Conservation (phyloP, 495 filamentous ascomycete species). For the Penicillium lividum region DNA sequence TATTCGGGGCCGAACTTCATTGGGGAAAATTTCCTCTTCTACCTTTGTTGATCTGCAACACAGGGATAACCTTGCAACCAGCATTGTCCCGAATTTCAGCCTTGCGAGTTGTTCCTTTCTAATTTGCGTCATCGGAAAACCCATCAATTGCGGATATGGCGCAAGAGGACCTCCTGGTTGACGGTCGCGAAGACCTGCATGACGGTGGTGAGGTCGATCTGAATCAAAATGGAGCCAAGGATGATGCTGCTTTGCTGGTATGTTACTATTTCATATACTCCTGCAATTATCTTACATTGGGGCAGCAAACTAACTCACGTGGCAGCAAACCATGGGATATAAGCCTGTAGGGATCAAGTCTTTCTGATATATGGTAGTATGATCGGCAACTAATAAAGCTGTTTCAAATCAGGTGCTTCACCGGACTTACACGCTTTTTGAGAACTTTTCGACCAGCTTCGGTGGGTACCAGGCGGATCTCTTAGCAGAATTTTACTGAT, state of each 20-base stretch:
- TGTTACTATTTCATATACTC: constrained; percentile 4
- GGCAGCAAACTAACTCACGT: constrained; percentile 20
- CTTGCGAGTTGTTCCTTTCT: constrained; percentile 1
- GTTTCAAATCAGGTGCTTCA: constrained; percentile 40
- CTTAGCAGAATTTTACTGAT: constrained; percentile 1
- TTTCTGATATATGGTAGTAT: constrained; percentile 5
- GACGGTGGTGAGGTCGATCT: constrained; percentile 32
- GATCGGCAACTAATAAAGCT: constrained; percentile 5
- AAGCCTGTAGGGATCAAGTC: constrained; percentile 41
- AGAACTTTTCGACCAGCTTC: constrained; percentile 58
- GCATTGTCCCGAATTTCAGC: background rate
- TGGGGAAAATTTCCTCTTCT: constrained; percentile 8
- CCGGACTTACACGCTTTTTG: constrained; percentile 50
- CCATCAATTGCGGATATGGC: constrained; percentile 14
- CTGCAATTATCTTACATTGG: background rate
- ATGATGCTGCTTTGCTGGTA: constrained; percentile 49
- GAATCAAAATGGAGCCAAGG: constrained; percentile 33
- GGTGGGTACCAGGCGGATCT: constrained; percentile 33
- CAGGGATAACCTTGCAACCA: background rate
- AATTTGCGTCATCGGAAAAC: background rate
- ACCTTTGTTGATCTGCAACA: background rate
- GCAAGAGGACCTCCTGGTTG: constrained; percentile 23
- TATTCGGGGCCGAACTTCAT: constrained; percentile 12
- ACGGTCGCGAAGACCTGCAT: constrained; percentile 28
- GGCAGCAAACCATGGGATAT: constrained; percentile 49